Conservation (phyloP, 495 filamentous ascomycete species). For the Penicillium tannophilum region DNA sequence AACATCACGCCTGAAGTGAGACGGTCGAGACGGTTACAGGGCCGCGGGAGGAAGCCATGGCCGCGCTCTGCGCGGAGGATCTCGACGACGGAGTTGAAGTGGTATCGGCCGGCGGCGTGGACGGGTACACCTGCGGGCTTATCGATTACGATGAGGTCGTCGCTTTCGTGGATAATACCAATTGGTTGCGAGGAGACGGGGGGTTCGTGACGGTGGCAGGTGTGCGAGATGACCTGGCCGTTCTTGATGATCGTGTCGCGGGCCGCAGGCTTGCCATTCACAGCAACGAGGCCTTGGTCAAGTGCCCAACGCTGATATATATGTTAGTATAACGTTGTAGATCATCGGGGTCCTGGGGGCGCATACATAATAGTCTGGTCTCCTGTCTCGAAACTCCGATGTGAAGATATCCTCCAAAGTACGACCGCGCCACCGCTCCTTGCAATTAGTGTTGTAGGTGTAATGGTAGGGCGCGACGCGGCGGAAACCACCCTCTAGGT, state of each 20-base stretch:
- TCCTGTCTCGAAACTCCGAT: constrained; percentile 77
- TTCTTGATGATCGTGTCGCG: constrained; percentile 66
- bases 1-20: constrained; percentile 98
- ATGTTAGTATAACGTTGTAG: constrained; percentile 5
- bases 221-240: constrained; percentile 88
- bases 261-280: constrained; percentile 68
- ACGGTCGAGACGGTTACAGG: constrained; percentile 92
- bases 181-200: constrained; percentile 82
- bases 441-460: constrained; percentile 93
- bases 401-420: constrained; percentile 77
- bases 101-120: constrained; percentile 91
- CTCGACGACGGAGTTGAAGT: constrained; percentile 91
- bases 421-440: constrained; percentile 82
- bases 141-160: constrained; percentile 91
- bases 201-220: constrained; percentile 92
- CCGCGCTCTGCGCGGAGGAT: constrained; percentile 83
- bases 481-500: constrained; percentile 75
- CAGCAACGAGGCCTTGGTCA: constrained; percentile 67
- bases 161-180: constrained; percentile 83
- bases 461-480: constrained; percentile 87
- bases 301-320: constrained; percentile 71
- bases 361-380: constrained; percentile 80
- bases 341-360: not conserved
- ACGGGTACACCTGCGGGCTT: constrained; percentile 95
- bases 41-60: constrained; percentile 69